phyloP scores from a whole-genome alignment of 108 stramenopile species.

The Phaeodactylum tricornutum region DNA sequence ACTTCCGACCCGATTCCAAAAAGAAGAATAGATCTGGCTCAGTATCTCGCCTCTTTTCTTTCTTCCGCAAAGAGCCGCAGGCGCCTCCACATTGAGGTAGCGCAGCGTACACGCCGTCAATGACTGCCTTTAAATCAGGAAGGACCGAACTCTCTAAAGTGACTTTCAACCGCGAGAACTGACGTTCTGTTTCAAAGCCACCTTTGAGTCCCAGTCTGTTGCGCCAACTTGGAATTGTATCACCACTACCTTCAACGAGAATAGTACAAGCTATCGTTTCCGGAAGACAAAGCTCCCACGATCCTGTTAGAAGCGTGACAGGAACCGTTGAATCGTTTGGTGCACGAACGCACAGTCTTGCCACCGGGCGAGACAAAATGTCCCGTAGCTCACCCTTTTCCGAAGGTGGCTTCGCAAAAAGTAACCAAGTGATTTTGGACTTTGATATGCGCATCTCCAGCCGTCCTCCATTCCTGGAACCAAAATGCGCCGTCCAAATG shows the following conservation, averaged over 20 bases:
- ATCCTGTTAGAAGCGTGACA: not conserved
- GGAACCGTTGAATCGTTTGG: not conserved
- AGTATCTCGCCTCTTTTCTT: not conserved
- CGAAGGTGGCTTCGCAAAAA: constrained; percentile 12
- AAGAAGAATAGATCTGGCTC: constrained; percentile 13
- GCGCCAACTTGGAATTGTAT: constrained; percentile 14
- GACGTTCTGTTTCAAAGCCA: constrained; percentile 10
- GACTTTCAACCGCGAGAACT: constrained; percentile 10
- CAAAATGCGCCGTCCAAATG: constrained; percentile 12
- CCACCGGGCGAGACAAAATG: constrained; percentile 13
- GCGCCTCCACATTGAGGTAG: constrained; percentile 25
- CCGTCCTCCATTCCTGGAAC: not conserved
- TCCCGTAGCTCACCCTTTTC: constrained; percentile 6
- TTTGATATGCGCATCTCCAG: not conserved
- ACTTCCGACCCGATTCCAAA: constrained; percentile 17
- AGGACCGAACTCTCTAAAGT: constrained; percentile 3
- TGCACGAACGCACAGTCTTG: not conserved
- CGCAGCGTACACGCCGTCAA: constrained; percentile 12
- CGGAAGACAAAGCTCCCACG: not conserved
- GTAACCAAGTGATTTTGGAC: constrained; percentile 10
- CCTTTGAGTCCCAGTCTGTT: constrained; percentile 18
- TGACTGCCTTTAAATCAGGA: not conserved
- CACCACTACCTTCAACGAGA: constrained; percentile 1
- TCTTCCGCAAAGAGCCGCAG: constrained; percentile 21
- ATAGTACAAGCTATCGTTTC: constrained; percentile 6